These are phyloP conservation scores for Firmiana major DNA, from an alignment of 345 rosid species.

Conservation along the genomic window DNA sequence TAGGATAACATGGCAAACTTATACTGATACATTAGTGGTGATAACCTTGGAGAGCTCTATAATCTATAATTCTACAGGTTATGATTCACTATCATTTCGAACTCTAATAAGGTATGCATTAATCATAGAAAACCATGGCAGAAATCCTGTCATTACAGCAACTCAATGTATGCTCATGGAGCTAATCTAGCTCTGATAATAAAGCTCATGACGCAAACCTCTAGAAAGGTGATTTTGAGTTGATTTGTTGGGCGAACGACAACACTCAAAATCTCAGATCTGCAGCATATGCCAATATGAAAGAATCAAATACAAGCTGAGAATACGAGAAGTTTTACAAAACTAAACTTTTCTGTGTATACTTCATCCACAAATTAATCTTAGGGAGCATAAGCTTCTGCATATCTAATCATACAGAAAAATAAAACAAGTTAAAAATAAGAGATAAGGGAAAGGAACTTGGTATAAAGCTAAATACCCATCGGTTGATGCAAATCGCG, in stretches of 20 bases:
- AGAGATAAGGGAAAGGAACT: neutral
- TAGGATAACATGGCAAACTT: neutral
- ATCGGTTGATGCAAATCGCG: constrained; percentile 80
- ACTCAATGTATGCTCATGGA: neutral
- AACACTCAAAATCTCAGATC: constrained; percentile 78
- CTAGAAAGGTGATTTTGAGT: constrained; percentile 93
- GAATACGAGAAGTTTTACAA: neutral
- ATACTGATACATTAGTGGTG: no score
- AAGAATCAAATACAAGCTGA: neutral
- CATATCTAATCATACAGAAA: neutral
- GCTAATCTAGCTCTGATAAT: neutral
- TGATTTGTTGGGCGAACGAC: constrained; percentile 72
- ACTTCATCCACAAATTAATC: neutral
- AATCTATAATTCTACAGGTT: neutral
- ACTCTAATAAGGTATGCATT: neutral
- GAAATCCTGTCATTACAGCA: neutral
- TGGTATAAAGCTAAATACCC: constrained; percentile 46
- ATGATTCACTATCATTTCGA: neutral
- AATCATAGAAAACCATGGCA: neutral
- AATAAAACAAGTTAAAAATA: neutral
- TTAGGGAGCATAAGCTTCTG: neutral
- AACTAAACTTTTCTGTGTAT: neutral
- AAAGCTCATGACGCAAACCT: constrained; percentile 39
- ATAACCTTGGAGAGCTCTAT: no score
- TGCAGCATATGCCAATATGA: constrained; percentile 33